These are phyloP conservation scores for Globisporangium irregulare DNA, from an alignment of 352 stramenopile genomes.

Conservation along the genomic window DNA sequence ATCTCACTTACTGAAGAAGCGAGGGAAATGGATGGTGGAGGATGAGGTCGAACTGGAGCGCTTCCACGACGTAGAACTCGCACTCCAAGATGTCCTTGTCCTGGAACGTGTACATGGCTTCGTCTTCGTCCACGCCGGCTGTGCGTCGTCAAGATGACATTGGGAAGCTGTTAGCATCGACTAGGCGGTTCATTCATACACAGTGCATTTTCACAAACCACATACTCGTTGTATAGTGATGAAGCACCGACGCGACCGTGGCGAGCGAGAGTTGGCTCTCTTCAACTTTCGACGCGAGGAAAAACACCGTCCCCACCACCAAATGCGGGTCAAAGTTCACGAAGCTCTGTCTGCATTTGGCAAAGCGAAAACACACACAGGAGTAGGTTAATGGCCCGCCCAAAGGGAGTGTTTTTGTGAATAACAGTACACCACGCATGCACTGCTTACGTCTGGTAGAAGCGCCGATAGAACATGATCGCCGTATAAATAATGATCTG, in stretches of 20 bases:
- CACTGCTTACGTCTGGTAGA: constrained; percentile 75
- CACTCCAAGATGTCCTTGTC: constrained; percentile 90
- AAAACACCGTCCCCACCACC: constrained; percentile 83
- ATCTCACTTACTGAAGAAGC: constrained; percentile 65
- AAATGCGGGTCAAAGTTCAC: constrained; percentile 87
- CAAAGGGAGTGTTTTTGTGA: neutral
- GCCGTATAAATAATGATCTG: constrained; percentile 91
- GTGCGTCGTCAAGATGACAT: neutral
- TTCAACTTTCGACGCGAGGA: constrained; percentile 86
- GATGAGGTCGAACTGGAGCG: constrained; percentile 86
- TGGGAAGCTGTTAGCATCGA: neutral
- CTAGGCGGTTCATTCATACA: neutral
- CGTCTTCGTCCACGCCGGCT: constrained; percentile 83
- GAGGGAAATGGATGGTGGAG: constrained; percentile 83
- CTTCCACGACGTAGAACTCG: constrained; percentile 89
- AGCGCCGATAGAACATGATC: constrained; percentile 89
- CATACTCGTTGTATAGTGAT: constrained; percentile 85
- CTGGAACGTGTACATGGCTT: constrained; percentile 87
- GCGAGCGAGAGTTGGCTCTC: constrained; percentile 81
- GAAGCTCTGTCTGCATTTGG: constrained; percentile 78
- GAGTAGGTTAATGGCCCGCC: neutral
- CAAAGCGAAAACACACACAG: neutral
- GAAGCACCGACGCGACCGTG: constrained; percentile 75
- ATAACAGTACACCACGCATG: neutral
- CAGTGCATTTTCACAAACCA: neutral